Evolutionary conservation across 2,329 filamentous ascomycete genomes (phyloP), one percentile per base, ranked within the genome.

Genomic region (Apiospora kogelbergensis): DNA sequence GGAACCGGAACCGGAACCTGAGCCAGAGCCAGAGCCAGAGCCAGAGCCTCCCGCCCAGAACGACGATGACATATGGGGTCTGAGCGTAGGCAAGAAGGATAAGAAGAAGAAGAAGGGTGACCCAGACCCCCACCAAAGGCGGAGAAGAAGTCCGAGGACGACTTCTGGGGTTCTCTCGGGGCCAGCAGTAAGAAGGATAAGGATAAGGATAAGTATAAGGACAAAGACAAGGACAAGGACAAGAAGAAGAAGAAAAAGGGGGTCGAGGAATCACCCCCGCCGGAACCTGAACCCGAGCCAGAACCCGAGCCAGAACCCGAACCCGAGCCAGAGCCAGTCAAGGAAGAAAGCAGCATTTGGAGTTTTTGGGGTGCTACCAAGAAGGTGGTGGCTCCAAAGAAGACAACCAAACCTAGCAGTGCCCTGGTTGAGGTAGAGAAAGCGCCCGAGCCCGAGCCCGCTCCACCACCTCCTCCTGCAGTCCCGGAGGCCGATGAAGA

Each of bases 331-430:
- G 77, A 78, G 64, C 72, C 66, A 44, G 79, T 76, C 17, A 81
- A 82, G 53, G 85, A 87, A 40, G 57, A 68, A 30, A 68, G 68
- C 67, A 86, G 86, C 69, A 87, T 88, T 72, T 88, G 88, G 76
- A 84, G 81, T 70, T 84, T 85, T 64, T 89, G 88, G 82, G 85
- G 84, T 41, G 87, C 84, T 13, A 88, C 88, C 74, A 88, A 88
- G 71, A 67, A 67, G 41, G 46, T 26, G 6, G 40, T 15, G 22
- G 33, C 69, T 11, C 81, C 68, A 68, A 82, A 81, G 69, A 80
- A 80, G 48, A 76, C 74, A 66, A 71, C 71, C 69, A 74, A 76
- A 70, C 68, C 63, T n/a, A 74, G 69, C 42, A 72, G 69, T 66
- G 69, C 72, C 45, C 68, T 73, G 65, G 68, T 72, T 26, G 74